Evolutionary conservation across 352 stramenopile species (phyloP).

Genomic region (Pythium phragmitis): DNA sequence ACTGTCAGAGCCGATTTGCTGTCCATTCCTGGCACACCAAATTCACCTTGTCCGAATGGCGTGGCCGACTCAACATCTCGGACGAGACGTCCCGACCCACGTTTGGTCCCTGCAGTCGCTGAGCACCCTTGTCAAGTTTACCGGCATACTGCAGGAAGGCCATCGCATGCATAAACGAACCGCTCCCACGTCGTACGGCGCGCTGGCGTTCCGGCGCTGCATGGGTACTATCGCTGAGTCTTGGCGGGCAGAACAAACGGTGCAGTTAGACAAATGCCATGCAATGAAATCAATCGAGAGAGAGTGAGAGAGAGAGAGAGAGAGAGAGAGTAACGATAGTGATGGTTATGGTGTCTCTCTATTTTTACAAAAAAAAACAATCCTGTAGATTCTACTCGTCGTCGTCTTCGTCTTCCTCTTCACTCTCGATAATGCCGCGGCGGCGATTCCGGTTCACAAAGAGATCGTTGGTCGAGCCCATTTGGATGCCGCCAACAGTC

Average conservation of each 20-base stretch:
- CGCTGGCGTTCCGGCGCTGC: slow-evolving; percentile 15
- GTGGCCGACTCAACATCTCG: not conserved
- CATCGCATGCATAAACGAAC: not conserved
- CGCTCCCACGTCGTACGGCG: slow-evolving; percentile 12
- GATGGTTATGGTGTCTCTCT: slow-evolving; percentile 14
- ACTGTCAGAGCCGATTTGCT: not conserved
- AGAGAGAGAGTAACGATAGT: no score
- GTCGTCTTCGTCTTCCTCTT: slow-evolving; percentile 60
- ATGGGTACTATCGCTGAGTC: not conserved
- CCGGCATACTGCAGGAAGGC: not conserved
- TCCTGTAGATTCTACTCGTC: slow-evolving; percentile 31
- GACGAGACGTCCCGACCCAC: not conserved
- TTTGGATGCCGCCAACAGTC: slow-evolving; percentile 52
- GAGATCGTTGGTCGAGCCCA: slow-evolving; percentile 49
- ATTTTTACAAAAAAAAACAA: slow-evolving; percentile 23
- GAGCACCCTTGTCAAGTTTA: not conserved
- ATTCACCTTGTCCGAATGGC: not conserved
- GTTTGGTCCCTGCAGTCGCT: not conserved
- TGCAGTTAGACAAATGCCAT: not conserved
- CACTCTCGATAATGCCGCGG: slow-evolving; percentile 71
- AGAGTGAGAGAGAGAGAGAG: not conserved
- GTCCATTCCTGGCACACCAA: not conserved
- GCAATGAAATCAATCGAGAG: slow-evolving; percentile 4
- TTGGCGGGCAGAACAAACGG: not conserved
- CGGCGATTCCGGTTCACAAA: slow-evolving; percentile 79